These are phyloP conservation scores for Carex cristatella DNA, from an alignment of 176 grass and related monocot species.

Conservation along the genomic window DNA sequence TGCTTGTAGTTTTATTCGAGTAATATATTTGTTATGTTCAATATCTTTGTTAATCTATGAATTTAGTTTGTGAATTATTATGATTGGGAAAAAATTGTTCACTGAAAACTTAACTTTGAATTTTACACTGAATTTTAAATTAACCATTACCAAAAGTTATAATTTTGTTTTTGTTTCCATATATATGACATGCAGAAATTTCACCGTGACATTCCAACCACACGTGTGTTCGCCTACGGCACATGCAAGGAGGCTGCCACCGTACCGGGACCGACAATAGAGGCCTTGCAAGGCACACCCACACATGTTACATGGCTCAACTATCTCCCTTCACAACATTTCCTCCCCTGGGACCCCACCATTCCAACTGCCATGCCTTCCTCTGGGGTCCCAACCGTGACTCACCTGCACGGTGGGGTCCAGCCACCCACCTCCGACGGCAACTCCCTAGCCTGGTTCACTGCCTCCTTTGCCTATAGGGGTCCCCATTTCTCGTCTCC, in stretches of 20 bases:
- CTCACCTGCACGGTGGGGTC: slow-evolving; percentile 87
- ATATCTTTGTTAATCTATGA: neutral
- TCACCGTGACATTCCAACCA: slow-evolving; percentile 59
- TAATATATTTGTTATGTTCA: neutral
- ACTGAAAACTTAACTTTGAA: neutral
- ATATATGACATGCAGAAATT: slow-evolving; percentile 40
- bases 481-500: slow-evolving; percentile 37
- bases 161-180: neutral
- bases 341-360: slow-evolving; percentile 56
- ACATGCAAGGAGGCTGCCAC: slow-evolving; percentile 25
- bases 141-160: neutral
- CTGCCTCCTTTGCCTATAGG: slow-evolving; percentile 24
- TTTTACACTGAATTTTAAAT: neutral
- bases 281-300: slow-evolving; percentile 36
- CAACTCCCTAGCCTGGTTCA: slow-evolving; percentile 72
- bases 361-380: neutral
- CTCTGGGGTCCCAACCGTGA: slow-evolving; percentile 61
- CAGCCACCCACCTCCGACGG: slow-evolving; percentile 69
- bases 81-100: neutral
- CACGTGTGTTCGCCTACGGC: slow-evolving; percentile 63
- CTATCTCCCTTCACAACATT: slow-evolving; percentile 43
- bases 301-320: slow-evolving; percentile 66
- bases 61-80: neutral
- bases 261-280: slow-evolving; percentile 71
- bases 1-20: neutral